These are phyloP conservation scores for Mycocentrospora acerina DNA, from an alignment of 2,329 filamentous ascomycete species.

Conservation along the genomic window DNA sequence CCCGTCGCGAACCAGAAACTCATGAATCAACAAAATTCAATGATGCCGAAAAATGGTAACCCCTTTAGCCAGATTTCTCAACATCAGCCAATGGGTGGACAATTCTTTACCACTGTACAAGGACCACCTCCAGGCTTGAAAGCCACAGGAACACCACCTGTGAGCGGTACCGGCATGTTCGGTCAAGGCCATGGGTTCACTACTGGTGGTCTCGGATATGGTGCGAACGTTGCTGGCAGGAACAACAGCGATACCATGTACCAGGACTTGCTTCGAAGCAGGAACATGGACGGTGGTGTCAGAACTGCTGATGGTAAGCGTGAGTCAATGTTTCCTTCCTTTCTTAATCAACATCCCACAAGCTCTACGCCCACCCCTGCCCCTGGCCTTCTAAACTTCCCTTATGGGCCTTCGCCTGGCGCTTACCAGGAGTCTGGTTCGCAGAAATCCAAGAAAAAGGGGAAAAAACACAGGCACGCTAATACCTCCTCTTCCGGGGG, in stretches of 20 bases:
- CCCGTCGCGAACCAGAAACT: conserved; percentile 75
- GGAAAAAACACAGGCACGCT: conserved; percentile 99
- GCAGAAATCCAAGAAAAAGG: conserved; percentile 99
- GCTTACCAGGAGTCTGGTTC: conserved; percentile 83
- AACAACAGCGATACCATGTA: conserved; percentile 74
- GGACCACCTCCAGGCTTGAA: conserved; percentile 94
- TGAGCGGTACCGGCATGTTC: conserved; percentile 78
- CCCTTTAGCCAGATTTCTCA: conserved; percentile 57
- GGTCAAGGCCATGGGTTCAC: conserved; percentile 85
- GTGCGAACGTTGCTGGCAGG: conserved; percentile 63
- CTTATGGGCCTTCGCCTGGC: conserved; percentile 84
- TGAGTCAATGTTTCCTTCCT: conserved; percentile 97
- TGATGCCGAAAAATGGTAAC: conserved; percentile 64
- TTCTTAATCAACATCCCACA: conserved; percentile 80
- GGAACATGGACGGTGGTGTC: conserved; percentile 60
- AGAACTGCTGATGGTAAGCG: conserved; percentile 90
- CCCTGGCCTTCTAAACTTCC: conserved; percentile 86
- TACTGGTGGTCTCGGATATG: conserved; percentile 64
- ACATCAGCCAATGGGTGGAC: conserved; percentile 58
- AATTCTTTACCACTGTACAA: conserved; percentile 83
- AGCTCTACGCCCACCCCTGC: conserved; percentile 85
- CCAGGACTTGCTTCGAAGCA: conserved; percentile 76
- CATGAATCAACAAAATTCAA: conserved; percentile 83
- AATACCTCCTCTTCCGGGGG: conserved; percentile 99
- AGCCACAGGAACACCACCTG: conserved; percentile 89